Evolutionary conservation across 257 asterid genomes (phyloP).

Genomic region (Solanum megistacrolobum): DNA sequence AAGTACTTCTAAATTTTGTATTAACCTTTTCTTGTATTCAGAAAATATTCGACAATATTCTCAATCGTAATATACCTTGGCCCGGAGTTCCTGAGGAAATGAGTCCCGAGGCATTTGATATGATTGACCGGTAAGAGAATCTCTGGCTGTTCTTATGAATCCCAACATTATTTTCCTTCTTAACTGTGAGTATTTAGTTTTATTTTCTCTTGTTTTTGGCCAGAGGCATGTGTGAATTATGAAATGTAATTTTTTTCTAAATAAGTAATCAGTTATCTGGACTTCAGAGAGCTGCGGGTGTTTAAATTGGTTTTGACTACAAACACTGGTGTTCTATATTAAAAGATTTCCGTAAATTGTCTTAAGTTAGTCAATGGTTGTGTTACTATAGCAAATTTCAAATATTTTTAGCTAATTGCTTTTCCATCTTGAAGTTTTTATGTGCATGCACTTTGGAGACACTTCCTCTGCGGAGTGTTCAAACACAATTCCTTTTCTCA

Average conservation of each 20-base stretch:
- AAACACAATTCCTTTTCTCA: neutral
- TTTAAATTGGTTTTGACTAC: neutral
- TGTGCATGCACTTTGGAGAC: neutral
- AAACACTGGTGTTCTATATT: neutral
- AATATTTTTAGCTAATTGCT: neutral
- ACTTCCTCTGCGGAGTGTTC: neutral
- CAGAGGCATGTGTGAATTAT: neutral
- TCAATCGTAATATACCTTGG: conserved; percentile 95
- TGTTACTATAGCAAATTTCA: neutral
- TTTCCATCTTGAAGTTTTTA: neutral
- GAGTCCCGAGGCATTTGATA: conserved; percentile 75
- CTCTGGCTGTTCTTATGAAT: neutral
- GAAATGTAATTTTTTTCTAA: neutral
- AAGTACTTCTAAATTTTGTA: neutral
- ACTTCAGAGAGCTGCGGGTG: neutral
- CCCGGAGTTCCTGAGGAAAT: conserved; percentile 84
- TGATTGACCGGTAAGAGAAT: conserved; percentile 78
- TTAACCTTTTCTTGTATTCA: conserved; percentile 16
- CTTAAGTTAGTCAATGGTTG: neutral
- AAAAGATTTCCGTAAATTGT: neutral
- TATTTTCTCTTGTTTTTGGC: neutral
- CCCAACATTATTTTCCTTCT: neutral
- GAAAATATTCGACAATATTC: conserved; percentile 93
- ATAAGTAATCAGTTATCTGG: neutral
- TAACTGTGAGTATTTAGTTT: neutral